phyloP scores from a whole-genome alignment of 1,284 basidiomycete genomes.

The Paramarasmius palmivorus region DNA sequence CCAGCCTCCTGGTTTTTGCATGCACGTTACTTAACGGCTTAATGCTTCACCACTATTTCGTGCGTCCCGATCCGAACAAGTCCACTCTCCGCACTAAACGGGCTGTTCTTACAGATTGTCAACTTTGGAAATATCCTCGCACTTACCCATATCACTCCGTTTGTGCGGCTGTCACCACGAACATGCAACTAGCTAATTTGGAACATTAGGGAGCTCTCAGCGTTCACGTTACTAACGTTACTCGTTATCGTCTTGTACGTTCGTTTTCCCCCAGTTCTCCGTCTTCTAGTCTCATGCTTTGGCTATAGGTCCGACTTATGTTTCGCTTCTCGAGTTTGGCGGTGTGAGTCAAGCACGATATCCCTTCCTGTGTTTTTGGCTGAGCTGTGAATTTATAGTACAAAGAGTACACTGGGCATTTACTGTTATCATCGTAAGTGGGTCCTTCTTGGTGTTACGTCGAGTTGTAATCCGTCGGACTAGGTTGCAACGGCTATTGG shows the following conservation, averaged over 20 bases:
- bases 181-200: background rate
- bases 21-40: background rate
- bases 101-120: background rate
- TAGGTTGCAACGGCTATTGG: background rate
- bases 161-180: background rate
- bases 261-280: background rate
- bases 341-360: background rate
- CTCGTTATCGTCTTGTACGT: background rate
- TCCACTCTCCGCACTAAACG: no score
- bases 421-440: background rate
- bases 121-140: background rate
- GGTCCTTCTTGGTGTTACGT: no score
- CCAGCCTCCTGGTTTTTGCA: background rate
- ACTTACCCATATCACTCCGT: constrained; percentile 2
- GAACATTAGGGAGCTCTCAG: background rate
- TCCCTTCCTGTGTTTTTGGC: no score
- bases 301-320: background rate
- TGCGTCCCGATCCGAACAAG: background rate
- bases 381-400: no score
- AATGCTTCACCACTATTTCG: background rate
- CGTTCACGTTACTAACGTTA: background rate
- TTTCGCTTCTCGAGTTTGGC: constrained; percentile 3
- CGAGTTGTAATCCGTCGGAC: background rate
- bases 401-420: background rate
- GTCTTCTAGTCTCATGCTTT: background rate